Base-by-base conservation (phyloP, 1,284 basidiomycete genomes). In the Flammula alnicola region DNA sequence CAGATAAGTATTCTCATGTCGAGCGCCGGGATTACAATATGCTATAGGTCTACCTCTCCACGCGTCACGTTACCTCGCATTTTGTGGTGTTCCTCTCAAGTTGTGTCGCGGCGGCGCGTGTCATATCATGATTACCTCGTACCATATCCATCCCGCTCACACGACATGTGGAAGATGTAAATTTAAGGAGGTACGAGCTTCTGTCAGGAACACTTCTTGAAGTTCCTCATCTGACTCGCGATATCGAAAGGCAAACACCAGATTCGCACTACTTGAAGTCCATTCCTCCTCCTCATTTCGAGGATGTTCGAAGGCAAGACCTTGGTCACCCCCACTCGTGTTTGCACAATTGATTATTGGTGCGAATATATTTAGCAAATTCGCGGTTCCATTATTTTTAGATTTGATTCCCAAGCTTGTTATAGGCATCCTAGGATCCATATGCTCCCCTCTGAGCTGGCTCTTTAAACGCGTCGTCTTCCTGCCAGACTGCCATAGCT, bases 321-420 rank as follows among this genome's bases (percentile, higher is more conserved):
- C n/a, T n/a, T n/a, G n/a, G n/a, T n/a, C n/a, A n/a, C n/a, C n/a
- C n/a, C n/a, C n/a, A n/a, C n/a, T n/a, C n/a, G n/a, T n/a, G n/a
- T n/a, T n/a, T n/a, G n/a, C n/a, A n/a, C n/a, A n/a, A n/a, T n/a
- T n/a, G n/a, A n/a, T n/a, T 20, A 29, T 11, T 26, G 23, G 27
- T 16, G 7, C 22, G 16, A 25, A 23, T 25, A 14, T 19, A 33
- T 9, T 22, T 11, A 8, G 29, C 41, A n/a, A 43, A 32, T n/a
- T n/a, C 26, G 30, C 23, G 29, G 29, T 29, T 14, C 8, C 7
- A 16, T 41, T 55, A 55, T 55, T 55, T 52, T 47, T 55, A 55
- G 47, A 35, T 26, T 27, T 6, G 20, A 33, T 55, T 55, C 50
- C 47, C 54, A 51, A 52, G 50, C 36, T 30, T 51, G 37, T 36